A percentile compares a stretch with the other conserved stretches of the same genome.
phyloP scores from a whole-genome alignment of 441 rosid species.

The Erysimum cheiri region DNA sequence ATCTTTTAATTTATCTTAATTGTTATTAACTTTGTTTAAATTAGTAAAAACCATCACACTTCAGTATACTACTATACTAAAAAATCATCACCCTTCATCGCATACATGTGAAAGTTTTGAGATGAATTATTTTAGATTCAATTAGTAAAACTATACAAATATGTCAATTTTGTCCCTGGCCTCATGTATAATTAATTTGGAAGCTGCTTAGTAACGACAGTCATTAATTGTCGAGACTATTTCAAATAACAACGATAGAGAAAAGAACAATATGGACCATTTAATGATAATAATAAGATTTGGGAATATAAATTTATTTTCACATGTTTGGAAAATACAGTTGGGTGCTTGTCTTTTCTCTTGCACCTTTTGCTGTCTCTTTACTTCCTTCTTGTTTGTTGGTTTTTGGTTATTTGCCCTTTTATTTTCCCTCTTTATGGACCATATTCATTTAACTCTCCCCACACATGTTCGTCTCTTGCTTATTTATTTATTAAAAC shows the following conservation, averaged over 20 bases:
- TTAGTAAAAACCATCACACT: not conserved
- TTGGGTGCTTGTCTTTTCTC: constrained; percentile 45
- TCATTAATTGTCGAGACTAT: not conserved
- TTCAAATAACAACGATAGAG: constrained; percentile 18
- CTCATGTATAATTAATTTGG: not conserved
- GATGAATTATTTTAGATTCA: not conserved
- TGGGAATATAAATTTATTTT: constrained; percentile 37
- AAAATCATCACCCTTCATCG: constrained; percentile 1
- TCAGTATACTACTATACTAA: not conserved
- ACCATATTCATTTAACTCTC: constrained; percentile 25
- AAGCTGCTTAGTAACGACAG: constrained; percentile 1
- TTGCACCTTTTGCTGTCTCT: constrained; percentile 27
- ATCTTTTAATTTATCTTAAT: constrained; percentile 29
- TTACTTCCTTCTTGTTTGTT: constrained; percentile 44
- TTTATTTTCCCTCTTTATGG: constrained; percentile 11
- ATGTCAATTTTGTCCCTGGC: not conserved
- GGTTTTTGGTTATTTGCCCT: not conserved
- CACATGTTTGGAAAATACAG: constrained; percentile 33
- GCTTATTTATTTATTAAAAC: not conserved
- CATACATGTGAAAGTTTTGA: not conserved
- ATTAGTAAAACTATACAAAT: not conserved
- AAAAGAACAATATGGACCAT: constrained; percentile 41
- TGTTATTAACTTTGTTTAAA: constrained; percentile 24
- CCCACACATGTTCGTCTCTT: constrained; percentile 7
- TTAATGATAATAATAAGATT: constrained; percentile 28